Base-by-base conservation (phyloP, 768 basidiomycete species). In the Pleurotus ostreatus region DNA sequence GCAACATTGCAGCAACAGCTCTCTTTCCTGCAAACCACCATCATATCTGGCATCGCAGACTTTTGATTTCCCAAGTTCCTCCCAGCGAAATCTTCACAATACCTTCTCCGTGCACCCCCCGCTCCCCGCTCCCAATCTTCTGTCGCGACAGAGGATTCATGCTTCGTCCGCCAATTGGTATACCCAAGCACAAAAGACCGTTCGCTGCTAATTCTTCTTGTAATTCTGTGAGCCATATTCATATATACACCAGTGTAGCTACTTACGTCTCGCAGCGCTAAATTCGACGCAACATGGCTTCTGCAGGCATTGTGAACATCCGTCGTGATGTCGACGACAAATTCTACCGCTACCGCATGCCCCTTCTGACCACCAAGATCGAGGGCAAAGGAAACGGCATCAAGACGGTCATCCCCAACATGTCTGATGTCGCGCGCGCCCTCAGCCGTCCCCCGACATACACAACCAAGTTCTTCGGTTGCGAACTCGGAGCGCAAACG, bases 381-480 rank as follows among this genome's bases (percentile, higher is more conserved):
- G 97, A 99, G 76, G 97, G 97, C 65, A 95, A 94, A 73, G 97
- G 97, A 59, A 99, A 99, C 70, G 97, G 97, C 65, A 98, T 99
- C 76, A 99, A 99, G 78, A 99, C 97, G 46, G 95, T 99, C 67
- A 76, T 98, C 53, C 95, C 95, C 16, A 99, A 99, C 76, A 98
- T 99, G 94, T 84, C 92, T 58, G 97, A 98, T 71, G 89, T 99
- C 62, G 93, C 96, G 47, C 88, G 93, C 61, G 94, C 97, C 45
- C 84, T 99, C 61, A 92, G 88, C 66, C 89, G 97, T 58, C 96
- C 96, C 57, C 90, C 97, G 23, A 83, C 94, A 40, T 97, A 98
- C 70, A 89, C 96, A 60, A 98, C 96, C 73, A 99, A 99, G 74
- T 99, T 95, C 80, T 98, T 99, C 66, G 97, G 97, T 26, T 94